Evolutionary conservation across 768 basidiomycete genomes (phyloP).

Genomic region (Boletus rufocinnamomeus): DNA sequence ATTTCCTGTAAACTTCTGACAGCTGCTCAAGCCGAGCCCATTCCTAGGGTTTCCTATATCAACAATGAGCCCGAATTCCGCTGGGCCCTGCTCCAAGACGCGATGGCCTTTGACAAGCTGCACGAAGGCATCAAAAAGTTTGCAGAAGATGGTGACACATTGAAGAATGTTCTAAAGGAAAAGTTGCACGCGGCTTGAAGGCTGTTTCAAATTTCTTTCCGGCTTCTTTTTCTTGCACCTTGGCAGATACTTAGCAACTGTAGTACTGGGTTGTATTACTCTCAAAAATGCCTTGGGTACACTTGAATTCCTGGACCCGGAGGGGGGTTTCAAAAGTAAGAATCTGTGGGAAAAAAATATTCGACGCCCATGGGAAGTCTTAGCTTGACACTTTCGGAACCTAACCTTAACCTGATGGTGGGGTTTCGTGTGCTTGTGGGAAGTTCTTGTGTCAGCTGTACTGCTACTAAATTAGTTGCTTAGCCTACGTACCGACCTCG

Average conservation of each 20-base stretch:
- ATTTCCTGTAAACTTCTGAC: neutral
- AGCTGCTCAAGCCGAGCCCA: conserved; percentile 63
- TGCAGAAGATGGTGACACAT: conserved; percentile 84
- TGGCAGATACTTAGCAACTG: neutral
- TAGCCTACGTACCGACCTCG: no score
- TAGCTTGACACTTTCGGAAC: no score
- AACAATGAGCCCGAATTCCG: conserved; percentile 94
- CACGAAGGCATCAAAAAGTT: conserved; percentile 87
- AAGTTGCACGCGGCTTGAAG: conserved; percentile 42
- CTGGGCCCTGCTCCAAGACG: conserved; percentile 85
- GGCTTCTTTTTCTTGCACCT: neutral
- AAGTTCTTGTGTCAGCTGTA: no score
- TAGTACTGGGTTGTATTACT: neutral
- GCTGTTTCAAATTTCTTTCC: neutral
- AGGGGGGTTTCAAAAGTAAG: no score
- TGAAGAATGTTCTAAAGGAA: conserved; percentile 78
- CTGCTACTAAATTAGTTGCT: no score
- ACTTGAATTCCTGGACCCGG: no score
- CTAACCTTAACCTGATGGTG: no score
- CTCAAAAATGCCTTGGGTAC: neutral
- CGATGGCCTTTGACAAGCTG: conserved; percentile 64
- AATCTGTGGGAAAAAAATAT: no score
- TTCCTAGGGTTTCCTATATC: conserved; percentile 78
- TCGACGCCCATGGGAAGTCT: no score
- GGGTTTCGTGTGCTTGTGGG: no score